phyloP scores from a whole-genome alignment of 768 basidiomycete genomes.

The Antrodiella citrinella region DNA sequence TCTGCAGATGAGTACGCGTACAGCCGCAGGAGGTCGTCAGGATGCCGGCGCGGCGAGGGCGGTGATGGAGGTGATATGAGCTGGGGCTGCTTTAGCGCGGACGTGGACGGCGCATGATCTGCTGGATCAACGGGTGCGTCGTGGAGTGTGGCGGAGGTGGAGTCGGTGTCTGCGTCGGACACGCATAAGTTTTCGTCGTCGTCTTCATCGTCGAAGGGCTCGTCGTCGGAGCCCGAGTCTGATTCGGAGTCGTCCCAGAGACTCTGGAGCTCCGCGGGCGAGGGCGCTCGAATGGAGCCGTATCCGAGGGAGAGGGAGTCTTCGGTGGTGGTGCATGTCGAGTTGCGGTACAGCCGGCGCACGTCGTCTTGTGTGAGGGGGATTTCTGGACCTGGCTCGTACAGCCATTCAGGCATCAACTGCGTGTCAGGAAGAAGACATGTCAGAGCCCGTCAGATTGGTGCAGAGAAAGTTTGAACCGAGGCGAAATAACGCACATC shows the following conservation, averaged over 20 bases:
- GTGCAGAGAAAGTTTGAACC: too few species aligned
- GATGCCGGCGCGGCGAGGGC: background rate
- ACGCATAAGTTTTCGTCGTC: background rate
- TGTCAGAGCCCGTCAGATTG: too few species aligned
- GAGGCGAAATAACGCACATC: too few species aligned
- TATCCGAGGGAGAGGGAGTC: background rate
- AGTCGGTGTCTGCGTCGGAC: background rate
- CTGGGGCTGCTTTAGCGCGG: background rate
- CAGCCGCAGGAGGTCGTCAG: background rate
- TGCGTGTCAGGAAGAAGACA: background rate
- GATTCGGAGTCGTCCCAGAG: background rate
- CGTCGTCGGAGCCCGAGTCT: background rate
- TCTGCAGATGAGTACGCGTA: constrained; percentile 1
- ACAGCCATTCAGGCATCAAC: constrained; percentile 1
- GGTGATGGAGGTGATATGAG: background rate
- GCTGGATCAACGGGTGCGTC: background rate
- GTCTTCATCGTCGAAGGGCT: background rate
- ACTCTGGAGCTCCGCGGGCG: background rate
- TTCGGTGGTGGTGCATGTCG: background rate
- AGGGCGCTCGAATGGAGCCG: background rate
- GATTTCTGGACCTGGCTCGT: background rate
- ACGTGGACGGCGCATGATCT: background rate
- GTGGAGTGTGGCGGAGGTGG: background rate
- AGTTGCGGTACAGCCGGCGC: background rate
- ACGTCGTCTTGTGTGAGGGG: background rate